These are phyloP conservation scores for Stereocaulon alpinum DNA, from an alignment of 495 filamentous ascomycete genomes.

Conservation along the genomic window DNA sequence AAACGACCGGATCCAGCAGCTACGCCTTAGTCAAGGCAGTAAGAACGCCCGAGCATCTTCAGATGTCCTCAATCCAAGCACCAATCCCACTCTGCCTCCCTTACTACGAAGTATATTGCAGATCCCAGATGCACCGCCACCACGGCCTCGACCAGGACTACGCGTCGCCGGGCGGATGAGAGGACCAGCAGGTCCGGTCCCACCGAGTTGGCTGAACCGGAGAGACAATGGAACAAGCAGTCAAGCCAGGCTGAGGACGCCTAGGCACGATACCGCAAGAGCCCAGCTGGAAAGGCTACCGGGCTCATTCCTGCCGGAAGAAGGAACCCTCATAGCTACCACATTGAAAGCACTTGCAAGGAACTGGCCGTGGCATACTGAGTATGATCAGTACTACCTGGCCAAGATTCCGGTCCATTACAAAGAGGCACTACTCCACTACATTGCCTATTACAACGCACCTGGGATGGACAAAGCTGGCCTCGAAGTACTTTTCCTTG, in stretches of 20 bases:
- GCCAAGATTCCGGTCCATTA: slow-evolving; percentile 51
- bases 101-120: slow-evolving; percentile 10
- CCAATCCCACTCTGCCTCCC: slow-evolving; percentile 8
- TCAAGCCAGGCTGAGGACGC: not conserved
- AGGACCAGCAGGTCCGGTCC: slow-evolving; percentile 15
- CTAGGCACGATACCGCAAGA: slow-evolving; percentile 15
- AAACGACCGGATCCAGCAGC: slow-evolving; percentile 16
- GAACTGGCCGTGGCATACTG: slow-evolving; percentile 59
- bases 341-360: slow-evolving; percentile 49
- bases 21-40: slow-evolving; percentile 9
- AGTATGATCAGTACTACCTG: slow-evolving; percentile 58
- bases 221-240: not conserved
- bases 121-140: slow-evolving; percentile 9
- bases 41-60: slow-evolving; percentile 1
- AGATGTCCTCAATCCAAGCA: not conserved
- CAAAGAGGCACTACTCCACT: slow-evolving; percentile 51
- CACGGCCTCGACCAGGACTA: slow-evolving; percentile 16
- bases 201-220: slow-evolving; percentile 17
- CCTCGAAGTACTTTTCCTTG: slow-evolving; percentile 21
- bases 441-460: slow-evolving; percentile 43
- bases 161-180: slow-evolving; percentile 13
- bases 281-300: slow-evolving; percentile 28
- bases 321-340: slow-evolving; percentile 45
- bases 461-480: slow-evolving; percentile 15
- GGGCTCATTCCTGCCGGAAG: slow-evolving; percentile 32